A percentile compares a stretch with the other conserved stretches of the same genome.
Evolutionary conservation across 2,329 filamentous ascomycete genomes (phyloP).

Genomic region (Sporothrix brunneoviolacea): DNA sequence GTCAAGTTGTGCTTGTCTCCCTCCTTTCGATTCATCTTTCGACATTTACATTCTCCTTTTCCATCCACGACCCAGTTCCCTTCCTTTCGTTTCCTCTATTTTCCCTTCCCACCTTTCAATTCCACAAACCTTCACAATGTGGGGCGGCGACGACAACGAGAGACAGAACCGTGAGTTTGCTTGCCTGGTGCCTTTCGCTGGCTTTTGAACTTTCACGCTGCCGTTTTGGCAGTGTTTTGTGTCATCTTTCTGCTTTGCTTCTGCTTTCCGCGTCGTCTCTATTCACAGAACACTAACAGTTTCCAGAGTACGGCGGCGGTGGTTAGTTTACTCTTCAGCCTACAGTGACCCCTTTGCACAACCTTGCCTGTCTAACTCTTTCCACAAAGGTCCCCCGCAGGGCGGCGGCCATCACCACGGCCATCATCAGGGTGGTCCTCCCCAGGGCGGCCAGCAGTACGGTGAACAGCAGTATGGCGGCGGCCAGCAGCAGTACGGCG

Average conservation of each 20-base stretch:
- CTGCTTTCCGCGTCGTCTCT: too few relatives aligned
- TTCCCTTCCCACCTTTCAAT: conserved; percentile 1
- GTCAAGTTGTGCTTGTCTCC: neutral
- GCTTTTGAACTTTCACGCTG: neutral
- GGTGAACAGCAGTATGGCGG: conserved; percentile 13
- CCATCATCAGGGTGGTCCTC: neutral
- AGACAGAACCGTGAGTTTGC: neutral
- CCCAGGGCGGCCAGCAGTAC: neutral
- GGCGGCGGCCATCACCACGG: too few relatives aligned
- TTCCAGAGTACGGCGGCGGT: too few relatives aligned
- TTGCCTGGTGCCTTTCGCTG: neutral
- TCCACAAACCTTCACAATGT: too few relatives aligned
- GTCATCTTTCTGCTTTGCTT: neutral
- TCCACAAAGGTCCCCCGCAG: too few relatives aligned
- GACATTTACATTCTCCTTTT: neutral
- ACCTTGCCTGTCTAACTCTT: too few relatives aligned
- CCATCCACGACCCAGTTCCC: neutral
- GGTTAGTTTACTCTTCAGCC: too few relatives aligned
- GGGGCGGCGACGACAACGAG: conserved; percentile 10
- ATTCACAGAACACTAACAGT: too few relatives aligned
- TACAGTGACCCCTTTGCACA: too few relatives aligned
- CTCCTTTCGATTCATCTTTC: neutral
- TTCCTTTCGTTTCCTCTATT: neutral
- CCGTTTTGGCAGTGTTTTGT: neutral
- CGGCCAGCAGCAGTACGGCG: conserved; percentile 13